A percentile compares a stretch with the other conserved stretches of the same genome.
phyloP scores from a whole-genome alignment of 2,329 filamentous ascomycete species.

The Cyclaneusma minus region DNA sequence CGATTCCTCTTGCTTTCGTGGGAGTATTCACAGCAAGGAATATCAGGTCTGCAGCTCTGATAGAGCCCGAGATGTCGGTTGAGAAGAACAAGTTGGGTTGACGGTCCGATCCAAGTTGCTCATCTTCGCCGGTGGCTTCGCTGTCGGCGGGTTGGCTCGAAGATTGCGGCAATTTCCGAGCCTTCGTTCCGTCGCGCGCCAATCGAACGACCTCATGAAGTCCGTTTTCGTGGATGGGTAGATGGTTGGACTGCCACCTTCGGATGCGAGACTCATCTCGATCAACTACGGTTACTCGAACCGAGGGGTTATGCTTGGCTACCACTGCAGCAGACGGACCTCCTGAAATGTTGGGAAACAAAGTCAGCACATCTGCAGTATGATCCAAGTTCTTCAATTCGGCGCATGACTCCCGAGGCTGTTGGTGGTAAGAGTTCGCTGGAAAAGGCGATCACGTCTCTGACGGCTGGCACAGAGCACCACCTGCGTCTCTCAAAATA shows the following conservation, averaged over 20 bases:
- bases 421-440: neutral
- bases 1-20: constrained; percentile 55
- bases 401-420: neutral
- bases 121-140: constrained; percentile 14
- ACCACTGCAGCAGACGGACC: constrained; percentile 64
- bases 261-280: constrained; percentile 47
- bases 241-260: constrained; percentile 56
- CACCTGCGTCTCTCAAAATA: neutral
- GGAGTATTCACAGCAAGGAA: constrained; percentile 69
- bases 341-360: constrained; percentile 27
- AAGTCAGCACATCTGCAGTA: constrained; percentile 1
- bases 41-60: constrained; percentile 55
- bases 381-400: too few relatives aligned
- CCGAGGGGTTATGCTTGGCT: constrained; percentile 55
- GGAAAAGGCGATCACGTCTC: neutral
- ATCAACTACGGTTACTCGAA: constrained; percentile 63
- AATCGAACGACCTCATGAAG: constrained; percentile 51
- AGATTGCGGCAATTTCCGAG: constrained; percentile 16
- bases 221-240: constrained; percentile 65
- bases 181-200: constrained; percentile 36
- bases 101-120: constrained; percentile 26
- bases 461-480: neutral
- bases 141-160: constrained; percentile 19
- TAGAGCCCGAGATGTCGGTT: constrained; percentile 43
- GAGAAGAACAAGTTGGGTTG: constrained; percentile 59